These are phyloP conservation scores for Selaginella tamariscina DNA, from an alignment of 75 land plant genomes.

Conservation along the genomic window DNA sequence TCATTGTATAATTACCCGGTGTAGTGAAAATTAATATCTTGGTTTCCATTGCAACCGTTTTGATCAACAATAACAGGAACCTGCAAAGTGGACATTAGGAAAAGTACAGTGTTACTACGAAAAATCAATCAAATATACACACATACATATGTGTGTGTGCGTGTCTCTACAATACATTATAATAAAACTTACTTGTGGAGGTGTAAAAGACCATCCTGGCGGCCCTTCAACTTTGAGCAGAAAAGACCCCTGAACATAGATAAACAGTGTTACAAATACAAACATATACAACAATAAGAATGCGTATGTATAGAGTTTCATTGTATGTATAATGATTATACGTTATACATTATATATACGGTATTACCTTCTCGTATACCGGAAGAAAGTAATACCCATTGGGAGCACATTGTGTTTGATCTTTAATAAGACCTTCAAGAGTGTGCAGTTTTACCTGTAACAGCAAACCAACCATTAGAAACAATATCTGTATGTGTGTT, in stretches of 20 bases:
- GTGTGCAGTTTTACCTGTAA: conserved; percentile 84
- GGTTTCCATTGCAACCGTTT: conserved; percentile 79
- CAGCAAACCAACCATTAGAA: neutral
- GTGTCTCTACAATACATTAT: too few relatives aligned
- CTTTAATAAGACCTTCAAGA: conserved; percentile 82
- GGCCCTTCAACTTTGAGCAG: conserved; percentile 65
- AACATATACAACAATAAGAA: too few relatives aligned
- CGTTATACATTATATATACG: too few relatives aligned
- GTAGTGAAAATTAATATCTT: conserved; percentile 79
- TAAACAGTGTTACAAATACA: too few relatives aligned
- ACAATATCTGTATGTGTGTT: neutral
- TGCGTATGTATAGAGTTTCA: too few relatives aligned
- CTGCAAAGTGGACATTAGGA: too few relatives aligned
- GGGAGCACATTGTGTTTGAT: conserved; percentile 91
- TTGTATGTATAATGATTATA: too few relatives aligned
- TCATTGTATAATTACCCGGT: conserved; percentile 47
- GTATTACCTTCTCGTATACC: conserved; percentile 92
- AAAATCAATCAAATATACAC: too few relatives aligned
- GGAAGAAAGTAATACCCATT: conserved; percentile 98
- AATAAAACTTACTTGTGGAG: conserved; percentile 37
- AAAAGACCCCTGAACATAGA: conserved; percentile 90
- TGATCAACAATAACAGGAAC: conserved; percentile 73
- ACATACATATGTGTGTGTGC: too few relatives aligned
- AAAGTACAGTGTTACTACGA: too few relatives aligned
- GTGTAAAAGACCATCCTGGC: conserved; percentile 88